phyloP scores from a whole-genome alignment of 1,139 yeast genomes.

The Geotrichum cucujoidarum region DNA sequence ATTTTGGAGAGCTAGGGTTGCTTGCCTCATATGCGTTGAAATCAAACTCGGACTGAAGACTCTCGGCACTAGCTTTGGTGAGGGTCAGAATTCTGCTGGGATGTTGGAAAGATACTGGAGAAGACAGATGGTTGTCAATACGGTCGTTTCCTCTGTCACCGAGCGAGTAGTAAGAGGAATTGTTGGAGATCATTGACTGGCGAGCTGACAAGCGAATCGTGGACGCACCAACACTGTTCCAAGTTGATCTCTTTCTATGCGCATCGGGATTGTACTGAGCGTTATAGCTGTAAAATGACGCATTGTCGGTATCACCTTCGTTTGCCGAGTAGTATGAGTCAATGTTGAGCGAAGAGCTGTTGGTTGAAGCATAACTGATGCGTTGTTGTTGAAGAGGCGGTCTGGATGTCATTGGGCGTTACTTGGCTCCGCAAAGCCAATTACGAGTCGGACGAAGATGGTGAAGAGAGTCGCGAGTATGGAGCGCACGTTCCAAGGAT shows the following conservation, averaged over 20 bases:
- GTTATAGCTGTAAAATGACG: not conserved
- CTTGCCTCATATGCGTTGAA: not conserved
- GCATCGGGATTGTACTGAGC: not conserved
- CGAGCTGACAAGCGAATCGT: slow-evolving; percentile 2
- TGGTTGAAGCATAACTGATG: not conserved
- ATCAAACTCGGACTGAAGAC: not conserved
- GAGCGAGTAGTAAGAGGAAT: slow-evolving; percentile 1
- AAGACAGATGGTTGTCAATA: not conserved
- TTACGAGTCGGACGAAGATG: too few species aligned
- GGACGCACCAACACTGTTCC: slow-evolving; percentile 4
- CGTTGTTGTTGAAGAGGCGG: not conserved
- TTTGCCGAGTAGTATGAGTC: slow-evolving; percentile 4
- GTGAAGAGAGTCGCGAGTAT: too few species aligned
- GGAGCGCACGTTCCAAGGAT: too few species aligned
- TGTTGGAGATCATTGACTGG: not conserved
- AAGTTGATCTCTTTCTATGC: not conserved
- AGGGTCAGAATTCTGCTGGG: not conserved
- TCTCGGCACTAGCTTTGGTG: not conserved
- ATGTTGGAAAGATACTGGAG: slow-evolving; percentile 1
- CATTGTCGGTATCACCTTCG: not conserved
- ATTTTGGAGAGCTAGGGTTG: slow-evolving; percentile 5
- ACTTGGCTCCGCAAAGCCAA: too few species aligned
- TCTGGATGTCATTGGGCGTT: too few species aligned
- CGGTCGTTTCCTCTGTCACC: not conserved
- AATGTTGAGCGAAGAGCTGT: not conserved